A percentile compares a stretch with the other conserved stretches of the same genome.
Conservation (phyloP, 768 basidiomycete species). For the Leccinum imitatum region DNA sequence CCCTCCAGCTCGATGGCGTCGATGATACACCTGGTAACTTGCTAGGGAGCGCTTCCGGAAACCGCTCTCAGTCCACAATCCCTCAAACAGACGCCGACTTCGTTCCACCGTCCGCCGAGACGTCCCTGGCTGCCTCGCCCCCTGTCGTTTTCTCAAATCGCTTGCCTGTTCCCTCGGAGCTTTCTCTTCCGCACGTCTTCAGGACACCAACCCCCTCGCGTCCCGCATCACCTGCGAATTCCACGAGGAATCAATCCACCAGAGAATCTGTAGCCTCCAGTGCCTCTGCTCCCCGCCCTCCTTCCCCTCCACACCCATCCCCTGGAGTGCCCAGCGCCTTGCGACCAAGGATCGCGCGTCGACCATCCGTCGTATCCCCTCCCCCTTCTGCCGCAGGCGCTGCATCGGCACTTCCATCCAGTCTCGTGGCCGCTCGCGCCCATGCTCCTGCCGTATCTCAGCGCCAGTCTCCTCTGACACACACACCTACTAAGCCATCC, state of each 20-base stretch:
- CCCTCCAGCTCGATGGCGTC: slow-evolving; percentile 61
- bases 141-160: slow-evolving; percentile 8
- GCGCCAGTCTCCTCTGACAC: slow-evolving; percentile 14
- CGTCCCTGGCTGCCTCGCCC: slow-evolving; percentile 1
- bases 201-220: slow-evolving; percentile 34
- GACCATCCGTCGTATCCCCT: slow-evolving; percentile 45
- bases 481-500: slow-evolving; percentile 18
- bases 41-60: neutral
- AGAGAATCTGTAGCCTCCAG: slow-evolving; percentile 25
- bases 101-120: slow-evolving; percentile 1
- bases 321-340: slow-evolving; percentile 32
- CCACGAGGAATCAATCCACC: slow-evolving; percentile 21
- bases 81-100: slow-evolving; percentile 18
- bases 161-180: slow-evolving; percentile 12
- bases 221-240: slow-evolving; percentile 41
- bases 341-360: slow-evolving; percentile 37
- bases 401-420: slow-evolving; percentile 22
- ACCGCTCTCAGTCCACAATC: slow-evolving; percentile 9
- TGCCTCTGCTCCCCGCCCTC: slow-evolving; percentile 19
- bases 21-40: slow-evolving; percentile 41
- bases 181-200: slow-evolving; percentile 27
- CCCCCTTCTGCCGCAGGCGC: slow-evolving; percentile 31
- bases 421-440: slow-evolving; percentile 25
- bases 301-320: slow-evolving; percentile 26
- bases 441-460: slow-evolving; percentile 26